These are phyloP conservation scores for Prunus davidiana DNA, from an alignment of 306 rosid genomes.

Conservation along the genomic window DNA sequence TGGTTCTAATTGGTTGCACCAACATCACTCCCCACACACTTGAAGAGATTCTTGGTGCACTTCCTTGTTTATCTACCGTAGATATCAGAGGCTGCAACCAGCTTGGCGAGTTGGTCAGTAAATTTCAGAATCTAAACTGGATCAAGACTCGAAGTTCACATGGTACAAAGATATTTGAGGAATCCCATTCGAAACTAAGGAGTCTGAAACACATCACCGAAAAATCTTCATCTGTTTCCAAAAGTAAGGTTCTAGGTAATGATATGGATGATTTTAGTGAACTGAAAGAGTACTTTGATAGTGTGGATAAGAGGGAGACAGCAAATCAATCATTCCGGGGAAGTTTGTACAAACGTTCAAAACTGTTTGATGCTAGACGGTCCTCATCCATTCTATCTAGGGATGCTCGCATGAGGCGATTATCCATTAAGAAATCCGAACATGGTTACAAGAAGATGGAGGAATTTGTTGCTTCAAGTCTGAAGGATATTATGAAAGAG, in stretches of 20 bases:
- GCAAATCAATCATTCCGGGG: slow-evolving; percentile 75
- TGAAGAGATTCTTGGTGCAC: slow-evolving; percentile 72
- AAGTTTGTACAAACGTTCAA: slow-evolving; percentile 90
- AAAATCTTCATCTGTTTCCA: slow-evolving; percentile 51
- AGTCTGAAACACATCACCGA: slow-evolving; percentile 73
- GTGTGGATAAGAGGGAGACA: slow-evolving; percentile 91
- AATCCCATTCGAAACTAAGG: slow-evolving; percentile 53
- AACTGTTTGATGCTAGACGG: slow-evolving; percentile 90
- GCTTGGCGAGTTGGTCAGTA: slow-evolving; percentile 62
- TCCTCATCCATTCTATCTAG: slow-evolving; percentile 97
- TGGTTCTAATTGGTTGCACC: slow-evolving; percentile 72
- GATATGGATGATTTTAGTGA: slow-evolving; percentile 84
- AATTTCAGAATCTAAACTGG: slow-evolving; percentile 72
- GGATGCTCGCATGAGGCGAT: slow-evolving; percentile 95
- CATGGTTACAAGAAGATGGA: slow-evolving; percentile 91
- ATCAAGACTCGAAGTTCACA: slow-evolving; percentile 61
- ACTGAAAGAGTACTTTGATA: slow-evolving; percentile 84
- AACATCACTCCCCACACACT: slow-evolving; percentile 65
- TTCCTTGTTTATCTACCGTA: slow-evolving; percentile 63
- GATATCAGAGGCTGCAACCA: slow-evolving; percentile 91
- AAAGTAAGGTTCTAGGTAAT: slow-evolving; percentile 46
- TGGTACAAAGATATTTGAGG: slow-evolving; percentile 49
- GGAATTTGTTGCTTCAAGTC: slow-evolving; percentile 79
- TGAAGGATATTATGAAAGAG: slow-evolving; percentile 87
- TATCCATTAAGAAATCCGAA: slow-evolving; percentile 96